Conservation (phyloP, 768 basidiomycete genomes). For the Rhizopogon vesiculosus region DNA sequence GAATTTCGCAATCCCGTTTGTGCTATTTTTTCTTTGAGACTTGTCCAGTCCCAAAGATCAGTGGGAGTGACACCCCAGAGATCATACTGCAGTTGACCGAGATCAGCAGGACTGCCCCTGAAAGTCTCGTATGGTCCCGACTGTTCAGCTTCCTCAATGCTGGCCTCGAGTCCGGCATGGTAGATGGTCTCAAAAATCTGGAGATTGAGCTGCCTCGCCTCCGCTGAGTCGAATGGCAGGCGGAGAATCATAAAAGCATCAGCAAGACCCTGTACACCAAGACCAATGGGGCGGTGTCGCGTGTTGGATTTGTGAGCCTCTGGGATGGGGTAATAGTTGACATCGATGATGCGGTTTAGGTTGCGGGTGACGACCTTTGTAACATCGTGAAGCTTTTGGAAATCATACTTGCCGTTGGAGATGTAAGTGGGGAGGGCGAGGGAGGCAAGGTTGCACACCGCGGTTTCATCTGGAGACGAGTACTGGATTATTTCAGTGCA, state of each 20-base stretch:
- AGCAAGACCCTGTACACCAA: slow-evolving; percentile 97
- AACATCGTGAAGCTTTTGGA: slow-evolving; percentile 92
- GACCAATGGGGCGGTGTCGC: slow-evolving; percentile 95
- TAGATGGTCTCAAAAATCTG: slow-evolving; percentile 99
- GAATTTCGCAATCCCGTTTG: slow-evolving; percentile 85
- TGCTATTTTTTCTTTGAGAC: slow-evolving; percentile 82
- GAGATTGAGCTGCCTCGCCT: slow-evolving; percentile 83
- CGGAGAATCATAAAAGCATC: slow-evolving; percentile 97
- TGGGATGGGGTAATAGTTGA: slow-evolving; percentile 92
- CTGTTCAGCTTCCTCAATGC: slow-evolving; percentile 74
- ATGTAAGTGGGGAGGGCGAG: slow-evolving; percentile 93
- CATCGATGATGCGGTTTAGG: slow-evolving; percentile 90
- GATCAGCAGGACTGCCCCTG: slow-evolving; percentile 84
- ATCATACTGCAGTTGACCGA: slow-evolving; percentile 90
- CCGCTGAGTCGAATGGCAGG: slow-evolving; percentile 90
- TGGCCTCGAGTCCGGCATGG: slow-evolving; percentile 89
- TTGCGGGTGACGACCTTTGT: slow-evolving; percentile 90
- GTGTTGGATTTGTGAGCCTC: slow-evolving; percentile 92
- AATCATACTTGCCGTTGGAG: slow-evolving; percentile 79
- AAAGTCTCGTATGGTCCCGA: slow-evolving; percentile 88
- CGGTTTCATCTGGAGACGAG: slow-evolving; percentile 94
- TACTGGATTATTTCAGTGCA: slow-evolving; percentile 99
- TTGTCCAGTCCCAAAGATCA: slow-evolving; percentile 90
- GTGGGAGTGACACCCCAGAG: slow-evolving; percentile 91
- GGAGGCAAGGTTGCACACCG: slow-evolving; percentile 98